Conservation (phyloP, 257 asterid genomes). For the Thymus quinquecostatus region DNA sequence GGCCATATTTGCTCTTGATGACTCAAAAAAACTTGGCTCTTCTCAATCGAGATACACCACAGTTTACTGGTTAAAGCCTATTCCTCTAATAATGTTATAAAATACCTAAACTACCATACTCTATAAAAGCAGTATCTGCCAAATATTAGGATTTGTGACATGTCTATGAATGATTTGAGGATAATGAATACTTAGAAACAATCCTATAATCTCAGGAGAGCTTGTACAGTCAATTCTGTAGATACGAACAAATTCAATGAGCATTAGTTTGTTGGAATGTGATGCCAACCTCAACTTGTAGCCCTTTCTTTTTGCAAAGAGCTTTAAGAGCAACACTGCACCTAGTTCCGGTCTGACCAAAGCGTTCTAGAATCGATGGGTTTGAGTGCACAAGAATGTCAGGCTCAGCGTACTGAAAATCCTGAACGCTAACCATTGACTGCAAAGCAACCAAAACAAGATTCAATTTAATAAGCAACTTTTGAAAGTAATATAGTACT, state of each 20-base stretch:
- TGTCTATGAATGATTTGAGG: no score
- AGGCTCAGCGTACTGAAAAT: constrained; percentile 79
- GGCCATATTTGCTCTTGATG: not conserved
- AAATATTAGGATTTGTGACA: no score
- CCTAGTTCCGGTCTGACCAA: constrained; percentile 45
- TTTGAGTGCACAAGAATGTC: constrained; percentile 73
- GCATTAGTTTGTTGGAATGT: constrained; percentile 11
- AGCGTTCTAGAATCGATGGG: constrained; percentile 57
- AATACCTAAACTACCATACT: not conserved
- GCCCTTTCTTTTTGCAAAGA: constrained; percentile 81
- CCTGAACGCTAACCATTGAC: constrained; percentile 61
- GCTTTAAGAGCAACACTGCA: constrained; percentile 66
- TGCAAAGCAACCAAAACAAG: constrained; percentile 38
- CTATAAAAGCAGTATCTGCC: not conserved
- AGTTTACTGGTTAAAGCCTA: not conserved
- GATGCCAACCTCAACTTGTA: constrained; percentile 61
- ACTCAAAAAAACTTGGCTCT: not conserved
- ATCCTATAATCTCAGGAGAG: no score
- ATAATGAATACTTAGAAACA: no score
- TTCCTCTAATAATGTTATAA: not conserved
- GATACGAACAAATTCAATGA: not conserved
- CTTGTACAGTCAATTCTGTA: not conserved
- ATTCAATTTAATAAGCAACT: constrained; percentile 13
- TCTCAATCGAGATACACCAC: not conserved
- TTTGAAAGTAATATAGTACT: not conserved